phyloP scores from a whole-genome alignment of 106 monocot species.

The Triglochin maritima region DNA sequence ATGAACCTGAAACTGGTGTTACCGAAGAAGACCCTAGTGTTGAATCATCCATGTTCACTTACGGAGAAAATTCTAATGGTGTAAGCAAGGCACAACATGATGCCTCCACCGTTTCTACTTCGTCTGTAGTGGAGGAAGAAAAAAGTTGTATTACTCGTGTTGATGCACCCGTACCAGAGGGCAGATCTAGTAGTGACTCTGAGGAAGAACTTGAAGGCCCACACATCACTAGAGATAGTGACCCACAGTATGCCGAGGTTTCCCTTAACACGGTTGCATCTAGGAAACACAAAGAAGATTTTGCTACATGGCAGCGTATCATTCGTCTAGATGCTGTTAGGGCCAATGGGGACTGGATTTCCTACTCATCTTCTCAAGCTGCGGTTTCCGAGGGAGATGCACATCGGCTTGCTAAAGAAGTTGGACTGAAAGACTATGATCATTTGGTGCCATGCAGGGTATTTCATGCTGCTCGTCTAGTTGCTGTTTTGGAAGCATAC shows the following conservation, averaged over 20 bases:
- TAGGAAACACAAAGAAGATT: slow-evolving; percentile 39
- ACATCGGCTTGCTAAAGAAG: slow-evolving; percentile 26
- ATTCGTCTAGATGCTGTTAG: slow-evolving; percentile 75
- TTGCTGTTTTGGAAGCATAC: slow-evolving; percentile 72
- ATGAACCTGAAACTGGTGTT: slow-evolving; percentile 24
- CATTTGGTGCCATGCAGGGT: slow-evolving; percentile 72
- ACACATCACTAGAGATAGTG: slow-evolving; percentile 7
- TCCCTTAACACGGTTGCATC: slow-evolving; percentile 25
- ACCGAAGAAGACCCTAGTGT: slow-evolving; percentile 20
- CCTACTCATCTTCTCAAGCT: slow-evolving; percentile 41
- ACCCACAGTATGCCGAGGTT: slow-evolving; percentile 1
- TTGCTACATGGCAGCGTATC: slow-evolving; percentile 75
- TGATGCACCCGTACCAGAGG: slow-evolving; percentile 9
- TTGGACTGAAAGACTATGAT: slow-evolving; percentile 56
- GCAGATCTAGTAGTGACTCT: slow-evolving; percentile 53
- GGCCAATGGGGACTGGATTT: slow-evolving; percentile 70
- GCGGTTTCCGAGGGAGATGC: slow-evolving; percentile 37
- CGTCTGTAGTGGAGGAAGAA: neutral
- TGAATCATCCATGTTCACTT: slow-evolving; percentile 8
- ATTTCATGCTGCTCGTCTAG: slow-evolving; percentile 67
- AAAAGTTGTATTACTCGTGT: neutral
- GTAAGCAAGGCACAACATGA: neutral
- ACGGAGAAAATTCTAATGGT: slow-evolving; percentile 7
- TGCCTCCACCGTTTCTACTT: neutral
- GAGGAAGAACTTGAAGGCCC: slow-evolving; percentile 31